These are phyloP conservation scores for Suillus weaverae DNA, from an alignment of 768 basidiomycete species.

Conservation along the genomic window DNA sequence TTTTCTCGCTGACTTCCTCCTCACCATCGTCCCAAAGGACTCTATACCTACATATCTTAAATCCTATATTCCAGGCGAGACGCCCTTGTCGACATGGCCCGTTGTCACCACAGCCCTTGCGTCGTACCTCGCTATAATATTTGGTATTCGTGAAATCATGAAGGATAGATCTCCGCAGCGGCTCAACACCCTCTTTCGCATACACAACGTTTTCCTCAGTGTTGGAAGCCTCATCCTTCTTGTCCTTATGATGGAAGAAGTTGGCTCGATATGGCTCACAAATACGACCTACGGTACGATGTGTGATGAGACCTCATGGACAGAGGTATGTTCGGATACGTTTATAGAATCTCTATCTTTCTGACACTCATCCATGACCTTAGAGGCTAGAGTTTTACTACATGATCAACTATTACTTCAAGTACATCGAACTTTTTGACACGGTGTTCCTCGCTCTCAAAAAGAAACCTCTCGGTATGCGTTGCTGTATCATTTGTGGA, in stretches of 20 bases:
- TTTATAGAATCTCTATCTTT: conserved; percentile 3
- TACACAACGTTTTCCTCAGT: conserved; percentile 89
- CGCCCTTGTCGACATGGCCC: conserved; percentile 60
- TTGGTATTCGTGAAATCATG: conserved; percentile 84
- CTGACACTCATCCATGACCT: conserved; percentile 3
- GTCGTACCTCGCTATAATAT: conserved; percentile 86
- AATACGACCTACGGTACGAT: conserved; percentile 75
- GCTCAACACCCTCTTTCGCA: conserved; percentile 82
- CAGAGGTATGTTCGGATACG: conserved; percentile 59
- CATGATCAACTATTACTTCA: conserved; percentile 99
- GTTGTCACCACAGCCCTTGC: conserved; percentile 69
- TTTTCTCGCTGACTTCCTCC: conserved; percentile 71
- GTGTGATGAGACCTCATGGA: conserved; percentile 80
- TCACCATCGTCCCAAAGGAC: conserved; percentile 54
- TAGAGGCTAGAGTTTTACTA: conserved; percentile 95
- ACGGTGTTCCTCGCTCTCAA: conserved; percentile 96
- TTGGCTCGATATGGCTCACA: conserved; percentile 74
- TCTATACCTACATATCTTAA: conserved; percentile 35
- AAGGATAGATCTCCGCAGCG: conserved; percentile 69
- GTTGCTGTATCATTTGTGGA: background rate
- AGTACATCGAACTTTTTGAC: conserved; percentile 94
- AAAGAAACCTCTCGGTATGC: conserved; percentile 94
- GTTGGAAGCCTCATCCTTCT: conserved; percentile 83
- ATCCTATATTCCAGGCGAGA: conserved; percentile 54
- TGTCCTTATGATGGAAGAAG: conserved; percentile 89